Percentiles rank a stretch among this genome's conserved stretches.
Evolutionary conservation across 208 protist genomes (phyloP).

Genomic region (Trypanosoma grayi): DNA sequence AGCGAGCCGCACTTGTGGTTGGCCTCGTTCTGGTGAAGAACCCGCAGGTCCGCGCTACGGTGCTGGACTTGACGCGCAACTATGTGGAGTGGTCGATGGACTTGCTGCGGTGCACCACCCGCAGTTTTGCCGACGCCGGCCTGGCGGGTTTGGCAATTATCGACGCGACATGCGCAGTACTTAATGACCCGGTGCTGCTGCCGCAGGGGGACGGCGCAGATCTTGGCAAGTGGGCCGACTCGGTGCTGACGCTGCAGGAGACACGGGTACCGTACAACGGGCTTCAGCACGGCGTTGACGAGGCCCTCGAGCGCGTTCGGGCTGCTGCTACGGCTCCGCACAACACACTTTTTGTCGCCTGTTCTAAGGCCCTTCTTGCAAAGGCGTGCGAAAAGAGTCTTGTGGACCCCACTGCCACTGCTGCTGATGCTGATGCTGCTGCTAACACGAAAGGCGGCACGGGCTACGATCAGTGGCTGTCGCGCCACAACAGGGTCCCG

Average conservation of each 20-base stretch:
- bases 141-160: background rate
- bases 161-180: background rate
- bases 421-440: too few relatives aligned
- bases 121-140: background rate
- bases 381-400: conserved; percentile 6
- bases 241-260: conserved; percentile 3
- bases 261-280: background rate
- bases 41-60: background rate
- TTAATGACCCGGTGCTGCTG: background rate
- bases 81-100: conserved; percentile 5
- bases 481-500: background rate
- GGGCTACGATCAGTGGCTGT: conserved; percentile 1
- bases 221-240: background rate
- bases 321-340: background rate
- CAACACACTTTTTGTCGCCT: background rate
- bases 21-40: conserved; percentile 2
- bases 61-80: conserved; percentile 1
- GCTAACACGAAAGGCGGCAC: background rate
- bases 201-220: background rate
- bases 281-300: background rate
- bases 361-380: background rate
- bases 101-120: background rate
- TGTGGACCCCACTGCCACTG: background rate
- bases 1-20: background rate
- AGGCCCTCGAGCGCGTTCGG: background rate